These are phyloP conservation scores for Mycena latifolia DNA, from an alignment of 768 basidiomycete genomes.

Conservation along the genomic window DNA sequence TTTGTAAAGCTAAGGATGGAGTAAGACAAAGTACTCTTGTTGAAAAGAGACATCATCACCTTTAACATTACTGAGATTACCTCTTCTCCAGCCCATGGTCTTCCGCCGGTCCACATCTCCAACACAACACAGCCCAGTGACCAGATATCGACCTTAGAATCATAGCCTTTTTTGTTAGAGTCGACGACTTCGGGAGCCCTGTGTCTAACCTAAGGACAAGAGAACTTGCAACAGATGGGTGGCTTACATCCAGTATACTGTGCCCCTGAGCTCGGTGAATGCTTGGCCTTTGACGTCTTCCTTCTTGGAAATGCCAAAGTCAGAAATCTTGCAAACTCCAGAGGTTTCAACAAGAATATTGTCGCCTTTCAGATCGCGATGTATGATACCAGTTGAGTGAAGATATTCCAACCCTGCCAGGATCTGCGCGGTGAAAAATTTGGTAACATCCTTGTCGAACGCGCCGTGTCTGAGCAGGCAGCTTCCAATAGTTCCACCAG, in stretches of 20 bases:
- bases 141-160: constrained; percentile 97
- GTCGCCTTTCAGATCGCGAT: constrained; percentile 93
- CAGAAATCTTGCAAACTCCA: constrained; percentile 94
- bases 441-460: constrained; percentile 88
- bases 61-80: constrained; percentile 84
- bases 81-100: constrained; percentile 86
- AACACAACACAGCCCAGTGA: constrained; percentile 87
- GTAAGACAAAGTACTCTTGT: neutral
- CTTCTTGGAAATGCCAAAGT: constrained; percentile 97
- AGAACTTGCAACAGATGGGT: too few species aligned
- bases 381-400: constrained; percentile 86
- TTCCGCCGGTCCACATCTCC: constrained; percentile 95
- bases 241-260: constrained; percentile 85
- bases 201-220: neutral
- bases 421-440: constrained; percentile 89
- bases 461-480: constrained; percentile 83
- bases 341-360: constrained; percentile 91
- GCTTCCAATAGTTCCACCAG: constrained; percentile 91
- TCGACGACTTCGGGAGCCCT: constrained; percentile 88
- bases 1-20: constrained; percentile 66
- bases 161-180: constrained; percentile 81
- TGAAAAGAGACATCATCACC: constrained; percentile 56
- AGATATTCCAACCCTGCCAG: constrained; percentile 89
- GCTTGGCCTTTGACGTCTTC: constrained; percentile 79
- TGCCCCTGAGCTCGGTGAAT: constrained; percentile 87